These are phyloP conservation scores for Crithidia thermophila DNA, from an alignment of 208 protist genomes.

Conservation along the genomic window DNA sequence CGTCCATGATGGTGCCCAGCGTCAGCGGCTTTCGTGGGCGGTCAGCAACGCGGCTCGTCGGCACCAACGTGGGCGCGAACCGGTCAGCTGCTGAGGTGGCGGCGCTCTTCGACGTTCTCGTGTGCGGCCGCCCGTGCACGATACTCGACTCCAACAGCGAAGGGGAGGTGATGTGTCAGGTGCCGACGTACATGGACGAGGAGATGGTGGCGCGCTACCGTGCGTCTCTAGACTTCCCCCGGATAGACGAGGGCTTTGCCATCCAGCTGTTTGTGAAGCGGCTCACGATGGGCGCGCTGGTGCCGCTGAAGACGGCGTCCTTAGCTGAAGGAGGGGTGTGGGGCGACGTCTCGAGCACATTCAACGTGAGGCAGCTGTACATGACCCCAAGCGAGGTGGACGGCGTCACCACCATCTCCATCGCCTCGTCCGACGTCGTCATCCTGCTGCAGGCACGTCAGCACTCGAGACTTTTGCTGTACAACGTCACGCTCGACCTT, in stretches of 20 bases:
- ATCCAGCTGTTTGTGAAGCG: slow-evolving; percentile 1
- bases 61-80: slow-evolving; percentile 19
- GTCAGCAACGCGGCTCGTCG: slow-evolving; percentile 24
- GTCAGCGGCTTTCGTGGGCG: slow-evolving; percentile 29
- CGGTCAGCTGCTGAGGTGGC: not conserved
- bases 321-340: not conserved
- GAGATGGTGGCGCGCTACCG: slow-evolving; percentile 25
- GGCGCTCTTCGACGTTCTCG: slow-evolving; percentile 26
- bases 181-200: slow-evolving; percentile 43
- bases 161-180: slow-evolving; percentile 35
- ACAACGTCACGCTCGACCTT: slow-evolving; percentile 29
- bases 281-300: not conserved
- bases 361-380: not conserved
- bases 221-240: slow-evolving; percentile 19
- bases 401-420: slow-evolving; percentile 1
- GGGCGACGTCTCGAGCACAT: slow-evolving; percentile 3
- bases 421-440: slow-evolving; percentile 1
- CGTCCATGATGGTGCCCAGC: slow-evolving; percentile 30
- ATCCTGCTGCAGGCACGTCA: slow-evolving; percentile 30
- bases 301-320: not conserved
- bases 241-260: slow-evolving; percentile 18
- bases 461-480: slow-evolving; percentile 42
- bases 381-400: not conserved
- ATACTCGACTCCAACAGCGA: slow-evolving; percentile 19
- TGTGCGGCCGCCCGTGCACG: slow-evolving; percentile 39